Conservation (phyloP, 805 yeast genomes). For the Saccharomyces jurei region DNA sequence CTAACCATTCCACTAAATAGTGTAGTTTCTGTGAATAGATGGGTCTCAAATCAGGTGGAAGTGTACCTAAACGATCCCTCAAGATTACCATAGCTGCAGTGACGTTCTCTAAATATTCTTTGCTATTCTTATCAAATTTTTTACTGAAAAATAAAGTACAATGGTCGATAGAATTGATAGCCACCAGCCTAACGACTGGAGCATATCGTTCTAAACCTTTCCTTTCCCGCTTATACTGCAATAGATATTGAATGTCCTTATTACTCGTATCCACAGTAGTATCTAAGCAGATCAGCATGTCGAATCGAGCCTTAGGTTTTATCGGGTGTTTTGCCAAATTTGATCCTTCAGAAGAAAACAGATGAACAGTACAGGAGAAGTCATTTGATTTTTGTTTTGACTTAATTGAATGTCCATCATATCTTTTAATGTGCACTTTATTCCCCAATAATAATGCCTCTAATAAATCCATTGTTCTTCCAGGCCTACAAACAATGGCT, state of each 20-base stretch:
- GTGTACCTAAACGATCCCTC: constrained; percentile 70
- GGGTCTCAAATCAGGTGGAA: constrained; percentile 75
- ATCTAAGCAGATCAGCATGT: constrained; percentile 57
- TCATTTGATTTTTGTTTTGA: constrained; percentile 27
- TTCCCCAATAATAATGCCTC: constrained; percentile 66
- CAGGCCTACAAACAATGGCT: constrained; percentile 65
- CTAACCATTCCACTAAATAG: constrained; percentile 56
- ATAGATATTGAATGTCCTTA: constrained; percentile 29
- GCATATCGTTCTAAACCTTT: constrained; percentile 29
- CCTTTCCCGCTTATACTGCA: constrained; percentile 22
- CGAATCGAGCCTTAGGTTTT: constrained; percentile 34
- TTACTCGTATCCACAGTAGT: constrained; percentile 41
- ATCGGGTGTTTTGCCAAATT: constrained; percentile 16
- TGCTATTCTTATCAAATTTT: constrained; percentile 23
- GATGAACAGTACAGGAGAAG: constrained; percentile 33
- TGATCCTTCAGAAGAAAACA: constrained; percentile 35
- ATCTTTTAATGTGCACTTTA: constrained; percentile 46
- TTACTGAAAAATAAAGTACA: constrained; percentile 47
- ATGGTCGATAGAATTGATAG: constrained; percentile 80
- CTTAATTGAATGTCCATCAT: constrained; percentile 55
- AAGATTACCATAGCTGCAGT: constrained; percentile 78
- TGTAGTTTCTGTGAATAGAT: constrained; percentile 59
- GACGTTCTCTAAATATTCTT: constrained; percentile 51
- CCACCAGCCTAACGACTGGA: constrained; percentile 60
- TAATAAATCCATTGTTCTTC: constrained; percentile 57